Conservation (phyloP, 768 basidiomycete species). For the Tylopilus cervinicoccineus region DNA sequence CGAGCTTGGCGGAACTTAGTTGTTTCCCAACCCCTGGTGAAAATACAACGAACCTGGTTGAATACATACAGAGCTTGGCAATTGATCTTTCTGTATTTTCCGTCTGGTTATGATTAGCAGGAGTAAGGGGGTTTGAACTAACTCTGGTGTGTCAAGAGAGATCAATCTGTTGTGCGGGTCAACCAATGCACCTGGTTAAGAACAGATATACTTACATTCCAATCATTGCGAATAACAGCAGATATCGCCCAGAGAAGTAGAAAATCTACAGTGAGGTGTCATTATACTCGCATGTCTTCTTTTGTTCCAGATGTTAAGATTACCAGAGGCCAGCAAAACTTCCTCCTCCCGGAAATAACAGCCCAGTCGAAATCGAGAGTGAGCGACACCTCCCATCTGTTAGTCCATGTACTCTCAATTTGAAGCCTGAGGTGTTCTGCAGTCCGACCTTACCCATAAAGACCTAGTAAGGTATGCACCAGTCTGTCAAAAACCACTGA, state of each 20-base stretch:
- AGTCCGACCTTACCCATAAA: conserved; percentile 38
- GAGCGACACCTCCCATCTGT: conserved; percentile 42
- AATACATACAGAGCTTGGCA: conserved; percentile 47
- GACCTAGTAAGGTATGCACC: conserved; percentile 42
- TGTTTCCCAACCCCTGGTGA: not conserved
- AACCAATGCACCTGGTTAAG: not conserved
- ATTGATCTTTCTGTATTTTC: conserved; percentile 32
- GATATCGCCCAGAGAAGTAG: conserved; percentile 44
- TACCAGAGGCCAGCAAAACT: conserved; percentile 47
- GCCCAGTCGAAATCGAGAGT: conserved; percentile 42
- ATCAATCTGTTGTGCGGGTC: conserved; percentile 19
- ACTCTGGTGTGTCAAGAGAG: conserved; percentile 36
- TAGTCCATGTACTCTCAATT: not conserved
- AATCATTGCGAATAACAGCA: conserved; percentile 41
- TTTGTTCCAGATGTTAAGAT: conserved; percentile 19
- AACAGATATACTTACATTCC: conserved; percentile 37
- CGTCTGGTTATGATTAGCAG: not conserved
- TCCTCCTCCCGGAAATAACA: conserved; percentile 37
- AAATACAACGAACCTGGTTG: conserved; percentile 36
- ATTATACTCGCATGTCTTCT: not conserved
- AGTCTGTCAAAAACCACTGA: conserved; percentile 38
- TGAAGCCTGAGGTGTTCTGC: not conserved
- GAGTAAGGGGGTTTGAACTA: not conserved
- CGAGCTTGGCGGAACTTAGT: conserved; percentile 28
- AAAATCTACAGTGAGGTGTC: conserved; percentile 32